These are phyloP conservation scores for Suillus subalutaceus DNA, from an alignment of 768 basidiomycete genomes.

Conservation along the genomic window DNA sequence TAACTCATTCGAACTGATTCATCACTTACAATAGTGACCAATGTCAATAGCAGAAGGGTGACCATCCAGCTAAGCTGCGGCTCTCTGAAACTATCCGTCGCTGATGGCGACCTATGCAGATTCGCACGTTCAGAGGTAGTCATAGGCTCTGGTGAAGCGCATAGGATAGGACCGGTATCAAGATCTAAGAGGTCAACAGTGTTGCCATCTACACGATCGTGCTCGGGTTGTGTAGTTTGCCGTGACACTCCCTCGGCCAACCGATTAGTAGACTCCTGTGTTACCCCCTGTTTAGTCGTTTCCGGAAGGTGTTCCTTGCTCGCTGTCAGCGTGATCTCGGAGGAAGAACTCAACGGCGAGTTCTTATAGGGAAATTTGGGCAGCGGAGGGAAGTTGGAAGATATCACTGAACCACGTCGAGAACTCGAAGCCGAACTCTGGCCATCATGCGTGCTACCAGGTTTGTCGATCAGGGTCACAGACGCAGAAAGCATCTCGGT, in stretches of 20 bases:
- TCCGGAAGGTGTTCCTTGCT: slow-evolving; percentile 7
- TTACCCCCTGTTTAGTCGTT: slow-evolving; percentile 12
- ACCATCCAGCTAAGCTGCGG: slow-evolving; percentile 63
- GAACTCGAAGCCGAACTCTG: slow-evolving; percentile 24
- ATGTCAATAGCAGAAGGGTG: slow-evolving; percentile 54
- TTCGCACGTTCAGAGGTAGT: slow-evolving; percentile 18
- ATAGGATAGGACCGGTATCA: slow-evolving; percentile 6
- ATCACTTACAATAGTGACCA: slow-evolving; percentile 63
- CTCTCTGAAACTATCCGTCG: slow-evolving; percentile 38
- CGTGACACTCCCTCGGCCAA: slow-evolving; percentile 22
- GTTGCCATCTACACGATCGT: slow-evolving; percentile 9
- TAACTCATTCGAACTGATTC: neutral
- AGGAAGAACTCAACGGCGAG: slow-evolving; percentile 25
- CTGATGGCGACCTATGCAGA: slow-evolving; percentile 18
- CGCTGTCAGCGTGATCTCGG: slow-evolving; percentile 28
- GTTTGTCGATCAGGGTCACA: slow-evolving; percentile 24
- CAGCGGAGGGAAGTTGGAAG: slow-evolving; percentile 18
- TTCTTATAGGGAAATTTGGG: slow-evolving; percentile 14
- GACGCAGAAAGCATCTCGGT: slow-evolving; percentile 22
- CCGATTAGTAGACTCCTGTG: slow-evolving; percentile 25
- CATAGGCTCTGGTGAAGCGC: slow-evolving; percentile 17
- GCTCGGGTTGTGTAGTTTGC: neutral
- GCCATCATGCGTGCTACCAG: slow-evolving; percentile 18
- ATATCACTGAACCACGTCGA: slow-evolving; percentile 15
- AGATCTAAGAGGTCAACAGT: slow-evolving; percentile 8